Evolutionary conservation across 2,329 filamentous ascomycete genomes (phyloP).

Genomic region (Zymoseptoria passerinii): DNA sequence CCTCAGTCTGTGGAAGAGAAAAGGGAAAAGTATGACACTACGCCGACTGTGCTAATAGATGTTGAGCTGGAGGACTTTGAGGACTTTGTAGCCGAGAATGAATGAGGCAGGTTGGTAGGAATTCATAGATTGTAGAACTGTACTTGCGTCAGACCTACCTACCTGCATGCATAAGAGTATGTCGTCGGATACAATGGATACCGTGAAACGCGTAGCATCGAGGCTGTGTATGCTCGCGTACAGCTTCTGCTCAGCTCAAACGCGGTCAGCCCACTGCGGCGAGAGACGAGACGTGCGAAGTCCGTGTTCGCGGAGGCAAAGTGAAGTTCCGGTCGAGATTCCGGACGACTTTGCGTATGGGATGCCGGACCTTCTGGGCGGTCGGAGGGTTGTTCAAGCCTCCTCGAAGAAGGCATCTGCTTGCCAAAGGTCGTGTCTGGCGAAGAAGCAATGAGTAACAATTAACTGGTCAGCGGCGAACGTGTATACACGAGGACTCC

Average conservation of each 20-base stretch:
- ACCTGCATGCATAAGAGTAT: not conserved
- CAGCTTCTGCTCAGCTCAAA: not conserved
- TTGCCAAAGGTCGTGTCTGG: not conserved
- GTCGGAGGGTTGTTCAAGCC: not conserved
- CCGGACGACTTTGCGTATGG: not conserved
- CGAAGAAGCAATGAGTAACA: not conserved
- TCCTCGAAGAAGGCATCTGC: not conserved
- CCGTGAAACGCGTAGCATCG: not conserved
- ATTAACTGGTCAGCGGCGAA: not conserved
- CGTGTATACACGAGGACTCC: not conserved
- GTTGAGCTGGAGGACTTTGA: conserved; percentile 15
- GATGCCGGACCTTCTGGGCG: not conserved
- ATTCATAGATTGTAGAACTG: not conserved
- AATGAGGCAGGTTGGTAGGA: not conserved
- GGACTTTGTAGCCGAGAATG: conserved; percentile 11
- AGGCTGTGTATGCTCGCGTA: not conserved
- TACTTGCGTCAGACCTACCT: not conserved
- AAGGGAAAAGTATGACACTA: not conserved
- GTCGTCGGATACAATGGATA: not conserved
- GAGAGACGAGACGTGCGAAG: not conserved
- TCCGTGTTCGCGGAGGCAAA: not conserved
- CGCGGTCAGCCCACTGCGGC: not conserved
- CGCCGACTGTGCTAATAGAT: not conserved
- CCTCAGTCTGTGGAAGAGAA: not conserved
- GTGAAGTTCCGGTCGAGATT: not conserved